phyloP scores from a whole-genome alignment of 2,329 filamentous ascomycete genomes.

The Aspergillus floridensis region DNA sequence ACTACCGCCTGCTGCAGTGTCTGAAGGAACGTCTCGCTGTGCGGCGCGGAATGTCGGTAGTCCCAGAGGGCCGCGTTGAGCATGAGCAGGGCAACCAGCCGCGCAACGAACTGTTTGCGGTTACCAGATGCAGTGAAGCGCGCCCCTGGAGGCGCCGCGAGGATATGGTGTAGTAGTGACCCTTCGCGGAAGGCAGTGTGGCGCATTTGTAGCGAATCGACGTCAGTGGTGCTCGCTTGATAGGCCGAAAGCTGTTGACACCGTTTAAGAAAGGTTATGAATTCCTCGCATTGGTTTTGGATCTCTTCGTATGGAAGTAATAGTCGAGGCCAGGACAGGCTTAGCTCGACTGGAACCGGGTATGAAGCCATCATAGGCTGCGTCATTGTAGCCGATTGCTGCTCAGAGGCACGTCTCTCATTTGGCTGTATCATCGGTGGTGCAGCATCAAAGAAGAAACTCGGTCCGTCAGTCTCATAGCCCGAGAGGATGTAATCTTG shows the following conservation, averaged over 20 bases:
- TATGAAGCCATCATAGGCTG: neutral
- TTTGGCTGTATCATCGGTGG: constrained; percentile 2
- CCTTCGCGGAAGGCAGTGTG: constrained; percentile 29
- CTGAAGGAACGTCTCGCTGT: constrained; percentile 33
- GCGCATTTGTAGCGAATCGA: constrained; percentile 20
- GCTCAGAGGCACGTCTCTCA: neutral
- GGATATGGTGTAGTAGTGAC: constrained; percentile 33
- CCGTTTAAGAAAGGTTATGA: constrained; percentile 39
- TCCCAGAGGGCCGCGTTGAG: constrained; percentile 43
- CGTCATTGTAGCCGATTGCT: neutral
- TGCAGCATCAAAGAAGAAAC: constrained; percentile 35
- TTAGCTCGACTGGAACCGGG: neutral
- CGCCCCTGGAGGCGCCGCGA: constrained; percentile 31
- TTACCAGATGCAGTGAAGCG: constrained; percentile 36
- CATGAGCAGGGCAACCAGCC: constrained; percentile 36
- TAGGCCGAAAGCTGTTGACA: constrained; percentile 37
- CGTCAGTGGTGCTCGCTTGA: constrained; percentile 22
- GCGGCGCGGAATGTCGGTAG: constrained; percentile 32
- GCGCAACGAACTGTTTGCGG: constrained; percentile 40
- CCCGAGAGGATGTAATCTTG: constrained; percentile 43
- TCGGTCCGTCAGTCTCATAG: constrained; percentile 34
- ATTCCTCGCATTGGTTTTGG: constrained; percentile 36
- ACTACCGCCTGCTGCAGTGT: constrained; percentile 32
- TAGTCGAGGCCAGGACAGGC: neutral
- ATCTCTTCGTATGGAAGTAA: constrained; percentile 32